Conservation (phyloP, 2,329 filamentous ascomycete genomes). For the Emericellopsis cladophorae region DNA sequence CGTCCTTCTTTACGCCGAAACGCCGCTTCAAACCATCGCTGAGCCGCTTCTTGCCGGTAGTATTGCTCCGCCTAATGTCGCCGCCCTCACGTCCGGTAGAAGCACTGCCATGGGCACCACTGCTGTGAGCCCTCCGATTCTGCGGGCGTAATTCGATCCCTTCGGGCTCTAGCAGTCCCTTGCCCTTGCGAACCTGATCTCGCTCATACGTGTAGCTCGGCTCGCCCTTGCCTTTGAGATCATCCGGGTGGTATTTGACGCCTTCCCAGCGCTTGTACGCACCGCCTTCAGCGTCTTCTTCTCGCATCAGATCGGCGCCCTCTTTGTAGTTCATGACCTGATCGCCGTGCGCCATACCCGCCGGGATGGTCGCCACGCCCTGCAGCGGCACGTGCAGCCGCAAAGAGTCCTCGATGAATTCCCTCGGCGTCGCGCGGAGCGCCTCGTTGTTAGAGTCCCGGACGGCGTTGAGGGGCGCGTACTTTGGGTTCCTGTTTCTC, state of each 20-base stretch:
- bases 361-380: slow-evolving; percentile 65
- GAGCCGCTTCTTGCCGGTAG: slow-evolving; percentile 27
- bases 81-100: slow-evolving; percentile 8
- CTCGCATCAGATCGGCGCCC: slow-evolving; percentile 75
- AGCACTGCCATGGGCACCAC: slow-evolving; percentile 12
- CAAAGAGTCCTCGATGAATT: slow-evolving; percentile 66
- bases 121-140: slow-evolving; percentile 30
- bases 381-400: slow-evolving; percentile 66
- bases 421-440: slow-evolving; percentile 65
- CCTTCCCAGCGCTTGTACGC: slow-evolving; percentile 67
- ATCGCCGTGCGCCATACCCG: slow-evolving; percentile 59
- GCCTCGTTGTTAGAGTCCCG: slow-evolving; percentile 61
- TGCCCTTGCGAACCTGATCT: slow-evolving; percentile 47
- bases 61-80: slow-evolving; percentile 23
- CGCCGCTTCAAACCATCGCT: slow-evolving; percentile 40
- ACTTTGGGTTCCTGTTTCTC: slow-evolving; percentile 51
- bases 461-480: slow-evolving; percentile 68
- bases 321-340: slow-evolving; percentile 68
- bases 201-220: slow-evolving; percentile 61
- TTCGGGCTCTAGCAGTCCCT: slow-evolving; percentile 14
- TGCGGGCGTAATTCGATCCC: slow-evolving; percentile 36
- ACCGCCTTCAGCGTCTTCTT: slow-evolving; percentile 53
- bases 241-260: slow-evolving; percentile 58
- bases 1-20: slow-evolving; percentile 29
- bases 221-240: slow-evolving; percentile 75